Evolutionary conservation across 2,329 filamentous ascomycete genomes (phyloP).

Genomic region (Neodidymelliopsis sp.): DNA sequence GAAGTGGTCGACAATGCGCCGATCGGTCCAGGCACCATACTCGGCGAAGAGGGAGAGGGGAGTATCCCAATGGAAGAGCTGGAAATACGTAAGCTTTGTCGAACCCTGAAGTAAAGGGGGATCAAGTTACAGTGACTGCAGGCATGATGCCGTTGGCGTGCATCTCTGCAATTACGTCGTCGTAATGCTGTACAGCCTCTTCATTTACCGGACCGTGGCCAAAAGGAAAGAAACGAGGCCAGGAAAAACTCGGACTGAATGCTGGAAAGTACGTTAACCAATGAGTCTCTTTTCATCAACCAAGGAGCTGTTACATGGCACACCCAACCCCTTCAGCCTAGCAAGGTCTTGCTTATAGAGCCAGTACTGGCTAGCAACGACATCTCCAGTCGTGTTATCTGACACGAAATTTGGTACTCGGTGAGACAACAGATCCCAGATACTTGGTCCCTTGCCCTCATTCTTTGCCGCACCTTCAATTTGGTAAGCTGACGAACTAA

Average conservation of each 20-base stretch:
- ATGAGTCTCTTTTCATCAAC: not conserved
- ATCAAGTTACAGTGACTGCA: conserved; percentile 37
- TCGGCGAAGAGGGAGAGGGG: conserved; percentile 52
- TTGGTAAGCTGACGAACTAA: conserved; percentile 52
- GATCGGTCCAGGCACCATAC: conserved; percentile 52
- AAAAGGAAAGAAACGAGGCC: conserved; percentile 51
- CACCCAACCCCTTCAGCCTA: conserved; percentile 45
- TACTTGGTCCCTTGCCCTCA: conserved; percentile 53
- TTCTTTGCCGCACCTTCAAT: conserved; percentile 55
- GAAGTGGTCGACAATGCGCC: conserved; percentile 52
- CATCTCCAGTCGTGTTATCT: conserved; percentile 53
- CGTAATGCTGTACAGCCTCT: conserved; percentile 48
- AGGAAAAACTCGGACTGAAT: conserved; percentile 49
- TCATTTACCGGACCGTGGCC: conserved; percentile 49
- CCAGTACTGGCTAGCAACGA: conserved; percentile 53
- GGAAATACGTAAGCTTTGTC: not conserved
- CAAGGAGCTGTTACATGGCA: conserved; percentile 25
- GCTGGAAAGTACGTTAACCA: conserved; percentile 13
- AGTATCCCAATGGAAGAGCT: conserved; percentile 54
- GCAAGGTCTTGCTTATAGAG: conserved; percentile 55
- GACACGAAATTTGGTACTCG: conserved; percentile 50
- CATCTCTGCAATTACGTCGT: conserved; percentile 50
- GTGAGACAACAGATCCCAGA: conserved; percentile 56
- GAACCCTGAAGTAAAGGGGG: too few species aligned
- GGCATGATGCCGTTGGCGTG: conserved; percentile 47